Base-by-base conservation (phyloP, 73 alveolate species). In the Paramecium sonneborni region DNA sequence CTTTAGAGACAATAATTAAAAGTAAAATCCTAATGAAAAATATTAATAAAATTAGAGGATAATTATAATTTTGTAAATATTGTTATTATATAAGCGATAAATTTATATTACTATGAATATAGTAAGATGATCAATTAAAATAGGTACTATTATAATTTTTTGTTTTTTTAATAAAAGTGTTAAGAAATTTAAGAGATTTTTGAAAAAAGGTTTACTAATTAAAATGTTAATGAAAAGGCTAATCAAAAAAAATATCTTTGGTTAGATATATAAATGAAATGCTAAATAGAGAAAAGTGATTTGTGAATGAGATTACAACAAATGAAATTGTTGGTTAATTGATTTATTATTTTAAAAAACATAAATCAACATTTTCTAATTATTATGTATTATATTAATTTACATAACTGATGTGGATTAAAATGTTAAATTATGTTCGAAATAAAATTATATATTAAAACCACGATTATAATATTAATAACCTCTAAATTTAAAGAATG, bases 51-150 rank as follows among this genome's bases (percentile, higher is more conserved):
- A 70, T 35, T 88, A 39, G 56, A 88, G 37, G 94, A 88, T 28
- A 70, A 88, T 88, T 23, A 5, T 69, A 56, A 2, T 88, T 88
- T 88, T 88, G 94, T 91, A 88, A 91, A 62, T 88, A 88, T n/a
- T 32, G 94, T 91, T 28, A 88, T 91, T 38, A 70, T 88, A 9
- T 91, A 88, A 44, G 94, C 94, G 4, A 88, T 88, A 24, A 70
- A 88, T 18, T 88, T 70, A 3, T 70, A 46, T 44, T 88, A 44
- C 30, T 41, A 88, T 24, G 94, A 88, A 69, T 88, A 69, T 88
- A 82, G 26, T 12, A n/a, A 43, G 18, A 23, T 23, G 3, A 43
- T 44, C n/a, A 46, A 79, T 46, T 6, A 1, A 43, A 7, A 21
- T 46, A 11, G 18, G 10, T n/a, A 46, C 41, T 74, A 28, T 18